Evolutionary conservation across 2,329 filamentous ascomycete genomes (phyloP), one percentile per base, ranked within the genome.

Genomic region (Mariannaea sp.): DNA sequence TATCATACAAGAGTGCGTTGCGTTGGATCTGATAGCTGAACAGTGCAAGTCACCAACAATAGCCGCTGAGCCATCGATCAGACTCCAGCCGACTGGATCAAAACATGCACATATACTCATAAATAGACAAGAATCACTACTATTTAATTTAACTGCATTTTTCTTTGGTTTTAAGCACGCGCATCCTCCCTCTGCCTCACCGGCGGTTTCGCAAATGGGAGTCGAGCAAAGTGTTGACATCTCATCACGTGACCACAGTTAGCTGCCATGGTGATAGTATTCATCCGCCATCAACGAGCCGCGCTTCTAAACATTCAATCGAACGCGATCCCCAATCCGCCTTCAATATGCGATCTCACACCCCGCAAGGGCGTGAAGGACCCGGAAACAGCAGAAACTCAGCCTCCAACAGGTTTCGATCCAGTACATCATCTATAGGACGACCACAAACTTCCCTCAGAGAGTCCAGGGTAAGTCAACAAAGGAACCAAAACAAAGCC

Each of bases 381-480:
- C 56, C 59, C 36, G 60, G 54, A n/a, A 68, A 62, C 33, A 58
- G 69, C 41, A 65, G 69, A 32, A 62, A 49, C 17, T 71, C 73
- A 0, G 42, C 65, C 1, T 65, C 70, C 0, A 68, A 62, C 16
- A 65, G 69, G 14, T 65, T 75, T 35, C 69, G 73, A 26, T 66
- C 70, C 1, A 74, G 73, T 40, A 69, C 66, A 1, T 74, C 73
- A 3, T 65, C 68, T 9, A 62, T 75, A 10, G 71, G 73, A 0
- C 60, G 68, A n/a, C 70, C 73, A 1, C 70, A 72, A 36, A 68
- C 69, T 4, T 68, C 67, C 1, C 49, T 75, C 1, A 66, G 72
- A 36, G 70, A 74, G 49, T 73, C 73, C 27, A 67, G 73, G 63
- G 72, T 76, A 70, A 59, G 72, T 70, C 58, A 64, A 65, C 62